Base-by-base conservation (phyloP, 805 yeast genomes). In the Kodamaea laetipori region DNA sequence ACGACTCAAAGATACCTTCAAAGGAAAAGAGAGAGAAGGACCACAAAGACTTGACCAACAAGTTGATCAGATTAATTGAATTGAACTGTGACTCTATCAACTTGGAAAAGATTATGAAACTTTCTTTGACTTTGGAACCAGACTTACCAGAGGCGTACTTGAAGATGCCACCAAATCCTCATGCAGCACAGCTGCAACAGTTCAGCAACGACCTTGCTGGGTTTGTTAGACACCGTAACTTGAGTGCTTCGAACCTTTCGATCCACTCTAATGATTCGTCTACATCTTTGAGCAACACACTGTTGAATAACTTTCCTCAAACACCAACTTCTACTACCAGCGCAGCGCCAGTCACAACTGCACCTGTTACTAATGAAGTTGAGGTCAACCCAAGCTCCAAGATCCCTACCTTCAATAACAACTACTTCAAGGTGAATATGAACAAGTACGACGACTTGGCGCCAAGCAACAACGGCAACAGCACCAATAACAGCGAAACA, bases 101-200 rank as follows among this genome's bases (percentile, higher is more conserved):
- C 31, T 71, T 79, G 33, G 76, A 74, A 3, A 66, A 70, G 8
- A 66, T 85, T 3, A 82, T 86, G 90, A 71, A 72, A 34, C 59
- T 77, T 47, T 88, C 96, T 10, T 64, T 86, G 41, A 54, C 58
- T 0, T 66, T 74, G 31, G 96, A 92, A 54, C 85, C 90, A 0
- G 78, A 84, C 2, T 58, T 69, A 27, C 67, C 66, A 0, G 76
- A 71, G 44, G 57, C 58, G 4, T 71, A 70, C 44, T 46, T 70
- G 41, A 58, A 51, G 37, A 43, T 19, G 4, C 48, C 12, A 30
- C 15, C 21, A 30, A 46, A 18, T 33, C 37, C 13, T 10, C 28
- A 9, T 19, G 24, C 8, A 43, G n/a, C 3, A 39, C 44, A 19
- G 6, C 24, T 26, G 30, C 35, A 48, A 19, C 16, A 21, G 30